Conservation (phyloP, 2,329 filamentous ascomycete species). For the Aspergillus costaricaensis region DNA sequence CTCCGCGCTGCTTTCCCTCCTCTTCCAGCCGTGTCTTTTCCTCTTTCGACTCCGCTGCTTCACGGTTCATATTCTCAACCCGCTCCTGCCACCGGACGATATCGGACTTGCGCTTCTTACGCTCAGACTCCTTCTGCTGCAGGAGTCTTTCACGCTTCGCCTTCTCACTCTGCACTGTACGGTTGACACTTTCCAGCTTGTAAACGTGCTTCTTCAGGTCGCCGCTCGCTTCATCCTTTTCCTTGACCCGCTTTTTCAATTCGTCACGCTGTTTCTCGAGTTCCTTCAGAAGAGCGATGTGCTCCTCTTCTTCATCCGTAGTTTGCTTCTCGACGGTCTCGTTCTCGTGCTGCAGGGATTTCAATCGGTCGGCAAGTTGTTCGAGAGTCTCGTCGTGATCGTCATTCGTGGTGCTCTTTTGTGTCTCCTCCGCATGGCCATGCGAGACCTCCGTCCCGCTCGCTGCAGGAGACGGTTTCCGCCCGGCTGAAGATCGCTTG, state of each 20-base stretch:
- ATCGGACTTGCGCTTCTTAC: conserved; percentile 63
- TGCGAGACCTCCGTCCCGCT: conserved; percentile 44
- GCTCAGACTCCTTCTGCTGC: conserved; percentile 62
- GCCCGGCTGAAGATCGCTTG: conserved; percentile 69
- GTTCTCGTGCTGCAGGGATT: conserved; percentile 77
- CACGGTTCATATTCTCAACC: conserved; percentile 53
- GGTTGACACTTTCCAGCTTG: conserved; percentile 77
- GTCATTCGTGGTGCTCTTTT: conserved; percentile 42
- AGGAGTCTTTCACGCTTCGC: conserved; percentile 70
- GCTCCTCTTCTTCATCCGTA: conserved; percentile 68
- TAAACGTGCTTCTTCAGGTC: conserved; percentile 81
- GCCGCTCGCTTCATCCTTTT: conserved; percentile 87
- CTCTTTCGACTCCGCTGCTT: conserved; percentile 48
- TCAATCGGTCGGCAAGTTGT: conserved; percentile 78
- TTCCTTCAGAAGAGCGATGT: conserved; percentile 64
- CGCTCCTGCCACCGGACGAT: conserved; percentile 60
- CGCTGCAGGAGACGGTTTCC: conserved; percentile 74
- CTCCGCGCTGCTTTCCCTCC: conserved; percentile 41
- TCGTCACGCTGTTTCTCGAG: conserved; percentile 77
- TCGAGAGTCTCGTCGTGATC: conserved; percentile 69
- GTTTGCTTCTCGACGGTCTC: conserved; percentile 74
- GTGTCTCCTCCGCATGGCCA: conserved; percentile 42
- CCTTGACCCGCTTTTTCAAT: conserved; percentile 74
- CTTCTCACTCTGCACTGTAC: conserved; percentile 75
- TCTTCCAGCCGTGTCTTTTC: conserved; percentile 47